These are phyloP conservation scores for Chrysophaeum taylorii DNA, from an alignment of 352 stramenopile genomes.

Conservation along the genomic window DNA sequence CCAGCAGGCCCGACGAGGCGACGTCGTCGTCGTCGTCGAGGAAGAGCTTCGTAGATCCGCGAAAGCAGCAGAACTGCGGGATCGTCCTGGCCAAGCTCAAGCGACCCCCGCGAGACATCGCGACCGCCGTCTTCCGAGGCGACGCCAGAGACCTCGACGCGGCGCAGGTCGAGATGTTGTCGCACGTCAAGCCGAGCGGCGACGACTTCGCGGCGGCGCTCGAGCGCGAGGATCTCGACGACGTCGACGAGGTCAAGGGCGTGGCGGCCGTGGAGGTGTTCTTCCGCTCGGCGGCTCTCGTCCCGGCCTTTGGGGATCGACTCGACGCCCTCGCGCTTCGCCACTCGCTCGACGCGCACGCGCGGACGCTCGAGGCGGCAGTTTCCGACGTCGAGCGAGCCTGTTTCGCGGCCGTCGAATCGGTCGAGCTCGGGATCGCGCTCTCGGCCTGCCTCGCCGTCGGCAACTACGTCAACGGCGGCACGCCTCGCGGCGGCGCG, in stretches of 20 bases:
- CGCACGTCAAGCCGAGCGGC: too few species aligned
- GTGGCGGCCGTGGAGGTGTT: not conserved
- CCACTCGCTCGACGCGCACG: too few species aligned
- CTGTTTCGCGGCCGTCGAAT: not conserved
- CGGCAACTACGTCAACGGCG: constrained; percentile 3
- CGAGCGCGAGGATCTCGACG: not conserved
- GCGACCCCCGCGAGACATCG: not conserved
- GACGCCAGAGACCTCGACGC: not conserved
- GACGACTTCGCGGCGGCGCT: not conserved
- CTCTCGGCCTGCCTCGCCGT: not conserved
- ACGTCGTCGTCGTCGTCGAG: not conserved
- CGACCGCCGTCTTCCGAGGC: not conserved
- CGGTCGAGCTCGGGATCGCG: not conserved
- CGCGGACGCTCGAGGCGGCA: too few species aligned
- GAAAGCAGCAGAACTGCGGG: not conserved
- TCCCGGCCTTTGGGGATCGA: not conserved
- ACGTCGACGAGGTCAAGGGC: not conserved
- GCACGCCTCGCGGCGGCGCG: not conserved
- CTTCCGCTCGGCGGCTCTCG: not conserved
- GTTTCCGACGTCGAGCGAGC: too few species aligned
- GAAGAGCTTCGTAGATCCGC: not conserved
- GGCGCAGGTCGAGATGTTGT: too few species aligned
- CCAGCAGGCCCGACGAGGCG: too few species aligned
- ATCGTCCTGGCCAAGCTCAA: not conserved
- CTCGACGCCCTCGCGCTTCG: not conserved